These are phyloP conservation scores for Neophaeococcomyces aloes DNA, from an alignment of 2,329 filamentous ascomycete species.

Conservation along the genomic window DNA sequence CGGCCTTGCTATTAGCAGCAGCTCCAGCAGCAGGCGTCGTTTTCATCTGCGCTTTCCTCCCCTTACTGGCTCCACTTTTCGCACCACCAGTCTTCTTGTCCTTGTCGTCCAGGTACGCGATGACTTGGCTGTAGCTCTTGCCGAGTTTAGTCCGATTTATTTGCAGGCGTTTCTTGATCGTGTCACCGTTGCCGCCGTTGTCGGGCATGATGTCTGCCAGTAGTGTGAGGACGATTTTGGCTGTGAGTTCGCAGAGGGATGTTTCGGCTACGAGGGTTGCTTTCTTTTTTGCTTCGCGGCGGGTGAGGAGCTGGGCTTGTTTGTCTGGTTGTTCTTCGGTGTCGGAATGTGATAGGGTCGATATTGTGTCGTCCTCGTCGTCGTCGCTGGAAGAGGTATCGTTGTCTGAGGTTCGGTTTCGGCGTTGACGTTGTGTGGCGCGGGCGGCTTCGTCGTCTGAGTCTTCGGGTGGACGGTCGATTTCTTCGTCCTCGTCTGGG, in stretches of 20 bases:
- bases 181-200: slow-evolving; percentile 54
- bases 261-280: slow-evolving; percentile 69
- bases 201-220: slow-evolving; percentile 58
- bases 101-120: slow-evolving; percentile 65
- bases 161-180: slow-evolving; percentile 61
- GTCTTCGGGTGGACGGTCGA: slow-evolving; percentile 26
- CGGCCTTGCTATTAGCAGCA: no score
- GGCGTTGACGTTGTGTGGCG: slow-evolving; percentile 9
- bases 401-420: slow-evolving; percentile 26
- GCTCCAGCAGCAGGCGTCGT: slow-evolving; percentile 3
- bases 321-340: slow-evolving; percentile 35
- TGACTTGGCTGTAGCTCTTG: slow-evolving; percentile 72
- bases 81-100: no score
- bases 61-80: slow-evolving; percentile 18
- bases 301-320: no score
- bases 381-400: slow-evolving; percentile 8
- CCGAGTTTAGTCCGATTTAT: slow-evolving; percentile 75
- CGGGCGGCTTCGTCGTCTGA: slow-evolving; percentile 40
- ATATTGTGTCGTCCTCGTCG: slow-evolving; percentile 7
- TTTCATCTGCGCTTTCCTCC: slow-evolving; percentile 20
- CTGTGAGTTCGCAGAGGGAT: slow-evolving; percentile 72
- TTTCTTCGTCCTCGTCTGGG: slow-evolving; percentile 18
- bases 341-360: no score
- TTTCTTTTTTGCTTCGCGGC: slow-evolving; percentile 42
- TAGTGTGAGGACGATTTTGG: slow-evolving; percentile 73